Base-by-base conservation (phyloP, 78 protist genomes). In the Thecamonas trahens region DNA sequence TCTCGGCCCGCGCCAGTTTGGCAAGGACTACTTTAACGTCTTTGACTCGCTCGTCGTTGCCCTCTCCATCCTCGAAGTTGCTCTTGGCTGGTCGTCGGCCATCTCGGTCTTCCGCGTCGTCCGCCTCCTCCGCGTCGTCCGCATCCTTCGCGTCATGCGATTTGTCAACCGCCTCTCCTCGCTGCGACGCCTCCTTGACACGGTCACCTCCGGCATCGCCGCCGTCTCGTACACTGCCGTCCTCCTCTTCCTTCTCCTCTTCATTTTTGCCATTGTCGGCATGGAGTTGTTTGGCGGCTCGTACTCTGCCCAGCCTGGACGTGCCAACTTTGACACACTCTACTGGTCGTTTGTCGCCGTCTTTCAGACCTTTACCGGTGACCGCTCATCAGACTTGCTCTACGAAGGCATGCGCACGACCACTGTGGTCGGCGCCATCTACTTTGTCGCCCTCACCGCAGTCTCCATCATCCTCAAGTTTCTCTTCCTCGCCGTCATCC, bases 401-500 rank as follows among this genome's bases (percentile, higher is more conserved):
- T 28, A 2, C 34, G 18, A 35, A 3, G 32, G 63, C 13, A 50
- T 53, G 68, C 14, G 29, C 0, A 72, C 66, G 37, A 52, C 67
- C 9, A 11, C 31, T 11, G 31, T n/a, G 7, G 2, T 17, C 26
- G 78, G 70, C 28, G 11, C 1, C 29, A 6, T 76, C 61, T 76
- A 60, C 38, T 67, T 67, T 42, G 13, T 76, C 35, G 3, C 31
- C 29, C 31, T 60, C 31, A 61, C 72, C 18, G 11, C 58, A 14
- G 28, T 75, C 24, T 81, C 78, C 37, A 70, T 75, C 44, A 64
- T 58, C 34, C 22, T 75, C 61, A 67, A 76, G 35, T 35, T 83
- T 62, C 82, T 83, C 28, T 70, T 83, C 70, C 31, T 83, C 57
- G 67, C 88, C 35, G 72, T 83, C 39, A 31, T 80, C 15, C 61